Base-by-base conservation (phyloP, 176 grass and related monocot species). In the Bolboschoenus planiculmis region DNA sequence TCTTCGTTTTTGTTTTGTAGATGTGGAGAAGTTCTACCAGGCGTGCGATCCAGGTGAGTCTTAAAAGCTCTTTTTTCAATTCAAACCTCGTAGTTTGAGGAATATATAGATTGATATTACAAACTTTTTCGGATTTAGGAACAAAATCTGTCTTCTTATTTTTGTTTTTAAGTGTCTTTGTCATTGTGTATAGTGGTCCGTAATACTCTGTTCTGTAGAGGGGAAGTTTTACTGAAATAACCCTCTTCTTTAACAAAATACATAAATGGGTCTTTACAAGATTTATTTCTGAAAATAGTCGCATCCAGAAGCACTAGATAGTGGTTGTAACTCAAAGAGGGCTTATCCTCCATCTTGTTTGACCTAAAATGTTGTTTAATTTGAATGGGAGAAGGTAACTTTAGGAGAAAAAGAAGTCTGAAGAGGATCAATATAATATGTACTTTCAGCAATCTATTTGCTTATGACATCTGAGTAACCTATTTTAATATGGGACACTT, bases 21-120 rank as follows among this genome's bases (percentile, higher is more conserved):
- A 97, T 85, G 91, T 97, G 89, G 94, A 97, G 56, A 97, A 88
- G 91, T 97, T 97, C 61, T 97, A 82, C 89, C 85, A 93, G 91
- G 89, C 89, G 29, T 97, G 94, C 85, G 94, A 97, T 87, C 94
- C 94, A 24, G 94, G 94, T 97, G 65, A 91, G 87, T 88, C 65
- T 46, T 21, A 0, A 33, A 13, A 51, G 6, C 55, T 85, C 46
- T 88, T 78, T 89, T 77, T 31, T 87, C 83, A 75, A 61, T 85
- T 81, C 4, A 81, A 23, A 36, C 78, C 53, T 60, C 18, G 7
- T 81, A 60, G 56, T 59, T 56, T 40, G n/a, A 60, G n/a, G 55
- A 81, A 61, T 61, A 26, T 16, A 13, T 34, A 81, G 55, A 81
- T 81, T 81, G 33, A 0, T 34, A 34, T 36, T 27, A 37, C 18